Conservation (phyloP, 768 basidiomycete species). For the Lactifluus piperatus region DNA sequence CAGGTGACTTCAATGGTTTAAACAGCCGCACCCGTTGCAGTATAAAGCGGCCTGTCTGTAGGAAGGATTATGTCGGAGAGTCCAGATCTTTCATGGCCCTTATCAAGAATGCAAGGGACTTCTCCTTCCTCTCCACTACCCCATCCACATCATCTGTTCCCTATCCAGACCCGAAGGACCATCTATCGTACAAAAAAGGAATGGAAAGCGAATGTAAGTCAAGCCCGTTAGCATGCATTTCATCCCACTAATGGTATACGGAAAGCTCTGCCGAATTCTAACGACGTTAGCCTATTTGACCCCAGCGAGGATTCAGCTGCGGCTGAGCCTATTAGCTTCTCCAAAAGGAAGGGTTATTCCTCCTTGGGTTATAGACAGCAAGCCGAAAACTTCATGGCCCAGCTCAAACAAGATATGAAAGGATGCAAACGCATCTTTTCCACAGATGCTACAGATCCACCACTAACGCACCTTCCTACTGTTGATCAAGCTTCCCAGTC, state of each 20-base stretch:
- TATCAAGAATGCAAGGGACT: conserved; percentile 69
- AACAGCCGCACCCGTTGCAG: conserved; percentile 39
- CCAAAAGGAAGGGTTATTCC: conserved; percentile 38
- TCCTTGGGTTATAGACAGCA: conserved; percentile 66
- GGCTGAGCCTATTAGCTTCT: conserved; percentile 18
- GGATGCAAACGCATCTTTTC: conserved; percentile 67
- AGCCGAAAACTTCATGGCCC: conserved; percentile 76
- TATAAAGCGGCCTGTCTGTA: conserved; percentile 40
- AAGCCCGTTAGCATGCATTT: not conserved
- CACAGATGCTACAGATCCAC: conserved; percentile 50
- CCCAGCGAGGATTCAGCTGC: not conserved
- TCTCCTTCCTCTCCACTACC: conserved; percentile 64
- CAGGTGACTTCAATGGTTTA: conserved; percentile 47
- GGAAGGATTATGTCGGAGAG: conserved; percentile 72
- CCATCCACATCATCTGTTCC: conserved; percentile 32
- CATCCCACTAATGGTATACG: not conserved
- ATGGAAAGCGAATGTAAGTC: not conserved
- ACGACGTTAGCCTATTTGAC: not conserved
- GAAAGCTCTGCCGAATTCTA: not conserved
- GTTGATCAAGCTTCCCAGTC: not conserved
- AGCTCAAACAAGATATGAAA: conserved; percentile 74
- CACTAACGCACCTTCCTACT: conserved; percentile 16
- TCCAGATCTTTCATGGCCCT: conserved; percentile 70
- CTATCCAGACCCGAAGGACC: not conserved
- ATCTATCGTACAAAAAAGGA: not conserved